A percentile compares a stretch with the other conserved stretches of the same genome.
Conservation (phyloP, 2,329 filamentous ascomycete genomes). For the Colletotrichum falcatum region DNA sequence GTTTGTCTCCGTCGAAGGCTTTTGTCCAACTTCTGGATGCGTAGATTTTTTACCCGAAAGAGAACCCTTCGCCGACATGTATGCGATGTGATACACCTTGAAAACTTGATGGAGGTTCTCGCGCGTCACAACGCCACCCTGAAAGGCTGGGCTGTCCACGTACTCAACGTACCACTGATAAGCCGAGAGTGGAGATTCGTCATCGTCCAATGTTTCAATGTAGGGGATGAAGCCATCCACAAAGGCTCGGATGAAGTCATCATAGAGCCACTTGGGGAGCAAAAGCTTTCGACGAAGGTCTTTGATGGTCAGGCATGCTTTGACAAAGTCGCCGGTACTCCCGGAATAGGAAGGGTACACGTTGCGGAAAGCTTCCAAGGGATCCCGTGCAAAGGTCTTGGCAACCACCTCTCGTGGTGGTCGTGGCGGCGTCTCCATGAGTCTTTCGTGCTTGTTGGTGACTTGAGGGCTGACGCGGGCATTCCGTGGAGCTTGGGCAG, state of each 20-base stretch:
- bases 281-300: constrained; percentile 50
- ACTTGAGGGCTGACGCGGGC: neutral
- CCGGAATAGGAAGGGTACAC: constrained; percentile 59
- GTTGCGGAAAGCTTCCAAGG: constrained; percentile 54
- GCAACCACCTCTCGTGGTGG: neutral
- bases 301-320: constrained; percentile 58
- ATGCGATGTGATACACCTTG: constrained; percentile 49
- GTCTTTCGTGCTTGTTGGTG: neutral
- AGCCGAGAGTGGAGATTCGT: constrained; percentile 49
- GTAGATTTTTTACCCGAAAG: neutral
- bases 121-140: constrained; percentile 49
- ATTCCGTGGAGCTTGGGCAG: neutral
- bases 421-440: neutral
- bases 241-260: constrained; percentile 64
- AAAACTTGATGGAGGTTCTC: constrained; percentile 52
- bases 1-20: neutral
- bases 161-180: constrained; percentile 56
- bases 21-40: neutral
- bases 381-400: constrained; percentile 41
- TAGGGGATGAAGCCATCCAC: constrained; percentile 57
- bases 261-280: constrained; percentile 60
- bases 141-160: constrained; percentile 43
- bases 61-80: constrained; percentile 33
- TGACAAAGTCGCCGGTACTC: constrained; percentile 56
- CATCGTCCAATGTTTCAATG: constrained; percentile 45